Evolutionary conservation across 805 yeast species (phyloP).

Genomic region (Starmerella bombicola): DNA sequence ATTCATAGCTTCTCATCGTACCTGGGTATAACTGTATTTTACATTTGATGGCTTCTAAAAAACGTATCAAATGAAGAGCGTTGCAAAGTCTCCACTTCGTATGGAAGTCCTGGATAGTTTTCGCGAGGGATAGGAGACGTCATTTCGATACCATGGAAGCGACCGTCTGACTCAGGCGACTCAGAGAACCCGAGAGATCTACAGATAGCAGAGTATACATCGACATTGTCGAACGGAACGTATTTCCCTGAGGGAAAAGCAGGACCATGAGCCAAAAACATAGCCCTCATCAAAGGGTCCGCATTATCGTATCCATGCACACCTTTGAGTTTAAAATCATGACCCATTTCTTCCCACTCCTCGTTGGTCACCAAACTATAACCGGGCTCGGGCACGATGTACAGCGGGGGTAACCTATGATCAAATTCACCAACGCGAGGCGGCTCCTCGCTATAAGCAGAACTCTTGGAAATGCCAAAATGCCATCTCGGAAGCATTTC

Average conservation of each 20-base stretch:
- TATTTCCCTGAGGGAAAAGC: slow-evolving; percentile 40
- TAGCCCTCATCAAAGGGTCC: slow-evolving; percentile 68
- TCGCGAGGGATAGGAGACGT: slow-evolving; percentile 23
- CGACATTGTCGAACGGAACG: slow-evolving; percentile 57
- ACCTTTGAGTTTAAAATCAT: slow-evolving; percentile 52
- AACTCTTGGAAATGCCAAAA: slow-evolving; percentile 26
- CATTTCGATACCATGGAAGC: slow-evolving; percentile 20
- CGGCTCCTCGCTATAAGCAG: neutral
- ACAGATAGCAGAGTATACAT: slow-evolving; percentile 64
- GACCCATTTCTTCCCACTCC: slow-evolving; percentile 38
- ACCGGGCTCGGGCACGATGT: slow-evolving; percentile 77
- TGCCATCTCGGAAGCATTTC: slow-evolving; percentile 43
- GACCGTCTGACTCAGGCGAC: slow-evolving; percentile 53
- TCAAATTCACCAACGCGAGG: slow-evolving; percentile 30
- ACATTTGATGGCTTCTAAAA: no score
- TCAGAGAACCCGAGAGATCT: slow-evolving; percentile 39
- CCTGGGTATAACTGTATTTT: no score
- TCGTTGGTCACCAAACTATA: slow-evolving; percentile 56
- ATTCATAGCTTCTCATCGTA: no score
- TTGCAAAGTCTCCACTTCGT: slow-evolving; percentile 22
- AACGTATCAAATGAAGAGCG: slow-evolving; percentile 28
- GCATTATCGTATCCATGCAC: slow-evolving; percentile 77
- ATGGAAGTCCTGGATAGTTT: slow-evolving; percentile 27
- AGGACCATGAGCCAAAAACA: slow-evolving; percentile 74
- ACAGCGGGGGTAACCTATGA: slow-evolving; percentile 66